Evolutionary conservation across 768 basidiomycete species (phyloP).

Genomic region (Boletus rubroflammeus): DNA sequence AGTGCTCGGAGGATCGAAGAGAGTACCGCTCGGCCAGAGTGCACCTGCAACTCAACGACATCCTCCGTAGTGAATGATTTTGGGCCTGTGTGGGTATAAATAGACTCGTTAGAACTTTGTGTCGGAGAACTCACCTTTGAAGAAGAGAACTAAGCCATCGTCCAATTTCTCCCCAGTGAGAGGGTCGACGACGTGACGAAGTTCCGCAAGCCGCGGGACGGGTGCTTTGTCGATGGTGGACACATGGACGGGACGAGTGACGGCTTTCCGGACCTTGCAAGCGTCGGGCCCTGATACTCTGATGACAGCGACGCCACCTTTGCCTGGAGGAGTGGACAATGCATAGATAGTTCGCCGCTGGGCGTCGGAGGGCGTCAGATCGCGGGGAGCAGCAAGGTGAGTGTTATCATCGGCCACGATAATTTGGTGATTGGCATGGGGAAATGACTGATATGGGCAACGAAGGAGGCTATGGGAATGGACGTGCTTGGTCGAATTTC

Average conservation of each 20-base stretch:
- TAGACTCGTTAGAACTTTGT: background rate
- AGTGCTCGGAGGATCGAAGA: slow-evolving; percentile 65
- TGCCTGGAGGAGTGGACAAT: slow-evolving; percentile 82
- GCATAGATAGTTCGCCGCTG: slow-evolving; percentile 83
- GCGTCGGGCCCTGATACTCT: slow-evolving; percentile 80
- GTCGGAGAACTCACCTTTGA: slow-evolving; percentile 51
- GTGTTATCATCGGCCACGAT: background rate
- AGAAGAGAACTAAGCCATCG: slow-evolving; percentile 79
- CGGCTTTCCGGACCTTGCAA: slow-evolving; percentile 52
- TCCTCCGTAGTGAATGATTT: slow-evolving; percentile 83
- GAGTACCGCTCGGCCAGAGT: slow-evolving; percentile 82
- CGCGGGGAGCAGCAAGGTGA: background rate
- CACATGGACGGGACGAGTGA: slow-evolving; percentile 43
- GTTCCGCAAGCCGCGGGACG: slow-evolving; percentile 63
- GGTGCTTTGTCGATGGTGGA: slow-evolving; percentile 31
- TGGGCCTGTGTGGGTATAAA: slow-evolving; percentile 45
- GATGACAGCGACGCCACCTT: slow-evolving; percentile 78
- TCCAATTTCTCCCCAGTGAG: slow-evolving; percentile 61
- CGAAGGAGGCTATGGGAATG: slow-evolving; percentile 16
- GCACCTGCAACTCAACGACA: slow-evolving; percentile 79
- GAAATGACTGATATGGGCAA: slow-evolving; percentile 14
- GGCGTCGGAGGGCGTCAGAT: slow-evolving; percentile 39
- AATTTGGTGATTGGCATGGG: background rate
- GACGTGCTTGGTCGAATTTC: slow-evolving; percentile 22
- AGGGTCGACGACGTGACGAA: slow-evolving; percentile 67